Base-by-base conservation (phyloP, 352 stramenopile species). In the Phytopythium montanum region DNA sequence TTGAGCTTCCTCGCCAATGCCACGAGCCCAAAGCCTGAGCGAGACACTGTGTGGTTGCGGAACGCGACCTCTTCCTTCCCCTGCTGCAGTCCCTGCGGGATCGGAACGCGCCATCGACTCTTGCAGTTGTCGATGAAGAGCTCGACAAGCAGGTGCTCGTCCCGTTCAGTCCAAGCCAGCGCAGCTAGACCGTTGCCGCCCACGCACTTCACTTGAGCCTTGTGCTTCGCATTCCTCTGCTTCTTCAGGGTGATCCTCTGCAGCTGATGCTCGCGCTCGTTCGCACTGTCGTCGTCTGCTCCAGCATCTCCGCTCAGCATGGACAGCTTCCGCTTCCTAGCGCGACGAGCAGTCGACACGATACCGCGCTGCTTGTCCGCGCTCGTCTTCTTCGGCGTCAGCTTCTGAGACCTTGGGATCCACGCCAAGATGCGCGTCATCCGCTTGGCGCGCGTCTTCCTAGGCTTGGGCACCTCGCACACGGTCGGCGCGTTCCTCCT, bases 341-440 rank as follows among this genome's bases (percentile, higher is more conserved):
- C 61, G 39, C 73, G 64, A 23, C 77, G 65, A 36, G 52, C 65
- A 6, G 75, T 79, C n/a, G 83, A 92, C 6, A 92, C 83, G 59
- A 92, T 92, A 1, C 79, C 83, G 31, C 61, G 72, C n/a, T 66
- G 70, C 31, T 76, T 80, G 14, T 58, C 44, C 6, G 28, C 41
- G 29, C 56, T 73, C 57, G 56, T 5, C 36, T 68, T 53, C 60
- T 83, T 71, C 6, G 64, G 33, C 38, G 51, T 25, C 41, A 65
- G 59, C 42, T 87, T 89, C n/a, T 72, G 73, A 14, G 79, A 84
- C 57, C 86, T 87, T 7, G 74, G 65, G 59, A 91, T 92, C 83
- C 83, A 92, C 21, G 73, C 79, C 0, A 90, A 67, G 39, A 88
- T 87, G 29, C 79, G 70, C 54, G 79, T 60, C 83, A 92, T 92